A percentile compares a stretch with the other conserved stretches of the same genome.
phyloP scores from a whole-genome alignment of 768 basidiomycete species.

The Stropharia rugosoannulata region DNA sequence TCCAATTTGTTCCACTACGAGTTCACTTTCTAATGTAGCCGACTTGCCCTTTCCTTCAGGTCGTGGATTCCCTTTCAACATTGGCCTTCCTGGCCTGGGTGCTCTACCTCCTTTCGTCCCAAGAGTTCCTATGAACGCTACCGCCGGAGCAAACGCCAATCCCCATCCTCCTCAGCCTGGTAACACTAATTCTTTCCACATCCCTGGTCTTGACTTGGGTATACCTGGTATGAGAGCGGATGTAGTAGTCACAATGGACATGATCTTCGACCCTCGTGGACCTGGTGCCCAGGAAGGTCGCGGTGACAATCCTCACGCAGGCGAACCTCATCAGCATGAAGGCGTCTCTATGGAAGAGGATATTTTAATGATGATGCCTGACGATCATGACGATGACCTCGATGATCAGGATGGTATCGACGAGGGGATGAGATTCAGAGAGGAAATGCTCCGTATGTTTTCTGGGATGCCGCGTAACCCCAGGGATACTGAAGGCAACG shows the following conservation, averaged over 20 bases:
- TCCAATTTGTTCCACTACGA: too few relatives aligned
- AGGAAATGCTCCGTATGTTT: constrained; percentile 6
- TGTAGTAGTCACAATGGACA: constrained; percentile 13
- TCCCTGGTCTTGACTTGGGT: neutral
- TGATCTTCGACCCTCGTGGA: constrained; percentile 11
- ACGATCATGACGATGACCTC: neutral
- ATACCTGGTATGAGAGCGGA: constrained; percentile 1
- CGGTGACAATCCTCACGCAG: neutral
- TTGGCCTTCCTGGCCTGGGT: neutral
- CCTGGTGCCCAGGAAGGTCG: neutral
- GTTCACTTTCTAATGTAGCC: too few relatives aligned
- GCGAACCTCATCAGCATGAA: neutral
- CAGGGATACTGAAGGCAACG: neutral
- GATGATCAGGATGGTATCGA: constrained; percentile 1
- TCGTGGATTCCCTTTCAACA: neutral
- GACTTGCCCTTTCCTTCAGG: neutral
- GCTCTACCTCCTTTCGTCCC: neutral
- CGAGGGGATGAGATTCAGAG: neutral
- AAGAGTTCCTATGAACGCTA: neutral
- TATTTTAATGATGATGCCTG: constrained; percentile 3
- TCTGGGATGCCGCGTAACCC: neutral
- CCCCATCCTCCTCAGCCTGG: neutral
- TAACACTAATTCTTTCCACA: neutral
- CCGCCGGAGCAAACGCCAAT: neutral
- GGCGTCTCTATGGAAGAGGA: neutral